phyloP scores from a whole-genome alignment of 805 yeast species.

The Nakazawaea ishiwadae region DNA sequence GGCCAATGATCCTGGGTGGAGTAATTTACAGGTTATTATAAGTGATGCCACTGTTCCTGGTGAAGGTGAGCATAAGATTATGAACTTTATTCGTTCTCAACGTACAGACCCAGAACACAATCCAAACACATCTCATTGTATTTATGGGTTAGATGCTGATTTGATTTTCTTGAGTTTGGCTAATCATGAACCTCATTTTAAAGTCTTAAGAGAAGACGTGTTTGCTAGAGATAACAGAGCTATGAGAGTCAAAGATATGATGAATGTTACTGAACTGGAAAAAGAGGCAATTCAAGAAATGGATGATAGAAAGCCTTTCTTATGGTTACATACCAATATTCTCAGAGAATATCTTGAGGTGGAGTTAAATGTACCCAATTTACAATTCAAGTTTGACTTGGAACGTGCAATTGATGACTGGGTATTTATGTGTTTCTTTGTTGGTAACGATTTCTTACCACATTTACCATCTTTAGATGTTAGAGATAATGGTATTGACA shows the following conservation, averaged over 20 bases:
- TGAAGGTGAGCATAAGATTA: conserved; percentile 98
- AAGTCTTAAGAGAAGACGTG: conserved; percentile 92
- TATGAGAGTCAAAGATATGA: conserved; percentile 41
- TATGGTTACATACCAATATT: conserved; percentile 89
- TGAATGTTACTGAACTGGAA: conserved; percentile 60
- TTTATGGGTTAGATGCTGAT: conserved; percentile 97
- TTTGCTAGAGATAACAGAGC: conserved; percentile 68
- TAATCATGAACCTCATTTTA: conserved; percentile 96
- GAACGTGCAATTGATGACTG: conserved; percentile 98
- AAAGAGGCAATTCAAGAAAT: conserved; percentile 33
- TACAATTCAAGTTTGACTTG: conserved; percentile 73
- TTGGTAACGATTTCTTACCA: conserved; percentile 97
- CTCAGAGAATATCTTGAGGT: conserved; percentile 82
- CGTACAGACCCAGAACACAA: conserved; percentile 81
- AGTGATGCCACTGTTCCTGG: conserved; percentile 98
- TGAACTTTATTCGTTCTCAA: conserved; percentile 92
- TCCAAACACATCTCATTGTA: conserved; percentile 93
- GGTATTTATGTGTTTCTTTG: conserved; percentile 98
- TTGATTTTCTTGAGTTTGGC: conserved; percentile 93
- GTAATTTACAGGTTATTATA: conserved; percentile 77
- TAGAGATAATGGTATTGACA: conserved; percentile 89
- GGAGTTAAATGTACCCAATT: conserved; percentile 68
- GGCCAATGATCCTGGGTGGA: conserved; percentile 91
- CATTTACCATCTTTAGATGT: conserved; percentile 94
- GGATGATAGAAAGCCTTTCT: conserved; percentile 71